Evolutionary conservation across 2,329 filamentous ascomycete species (phyloP).

Genomic region (Epichloe amarillans): DNA sequence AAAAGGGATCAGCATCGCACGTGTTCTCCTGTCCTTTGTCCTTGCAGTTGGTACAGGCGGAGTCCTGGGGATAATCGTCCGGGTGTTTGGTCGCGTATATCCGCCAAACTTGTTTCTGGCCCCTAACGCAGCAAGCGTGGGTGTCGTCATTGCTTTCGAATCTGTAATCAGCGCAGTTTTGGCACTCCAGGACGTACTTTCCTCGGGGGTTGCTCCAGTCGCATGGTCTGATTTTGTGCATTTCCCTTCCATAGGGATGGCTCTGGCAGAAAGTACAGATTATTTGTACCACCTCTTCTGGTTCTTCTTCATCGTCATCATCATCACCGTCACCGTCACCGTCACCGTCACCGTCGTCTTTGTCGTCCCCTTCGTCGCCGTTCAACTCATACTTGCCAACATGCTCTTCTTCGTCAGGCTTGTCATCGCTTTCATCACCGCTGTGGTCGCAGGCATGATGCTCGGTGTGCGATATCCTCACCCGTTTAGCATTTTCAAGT

Average conservation of each 20-base stretch:
- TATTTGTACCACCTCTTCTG: not conserved
- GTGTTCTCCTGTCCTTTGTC: not conserved
- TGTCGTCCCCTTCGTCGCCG: not conserved
- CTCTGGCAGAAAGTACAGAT: constrained; percentile 9
- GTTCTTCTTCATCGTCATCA: not conserved
- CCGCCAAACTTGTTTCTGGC: constrained; percentile 3
- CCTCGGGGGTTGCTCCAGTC: constrained; percentile 5
- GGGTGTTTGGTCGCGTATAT: constrained; percentile 9
- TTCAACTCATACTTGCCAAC: not conserved
- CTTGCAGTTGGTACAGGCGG: constrained; percentile 9
- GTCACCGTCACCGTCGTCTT: not conserved
- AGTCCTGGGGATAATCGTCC: constrained; percentile 2
- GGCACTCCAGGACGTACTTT: constrained; percentile 11
- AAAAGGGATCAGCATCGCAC: constrained; percentile 13
- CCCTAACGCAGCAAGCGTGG: constrained; percentile 7
- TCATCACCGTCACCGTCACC: not conserved
- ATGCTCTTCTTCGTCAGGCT: no score
- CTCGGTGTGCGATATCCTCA: not conserved
- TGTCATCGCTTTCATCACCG: not conserved
- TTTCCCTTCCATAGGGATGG: constrained; percentile 2
- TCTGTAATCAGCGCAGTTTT: constrained; percentile 15
- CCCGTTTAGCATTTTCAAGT: not conserved
- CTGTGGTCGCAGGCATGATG: not conserved
- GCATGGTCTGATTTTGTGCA: constrained; percentile 6
- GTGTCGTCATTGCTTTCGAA: not conserved